Evolutionary conservation across 129 eudicot species (phyloP).

Genomic region (Smallanthus sonchifolius): DNA sequence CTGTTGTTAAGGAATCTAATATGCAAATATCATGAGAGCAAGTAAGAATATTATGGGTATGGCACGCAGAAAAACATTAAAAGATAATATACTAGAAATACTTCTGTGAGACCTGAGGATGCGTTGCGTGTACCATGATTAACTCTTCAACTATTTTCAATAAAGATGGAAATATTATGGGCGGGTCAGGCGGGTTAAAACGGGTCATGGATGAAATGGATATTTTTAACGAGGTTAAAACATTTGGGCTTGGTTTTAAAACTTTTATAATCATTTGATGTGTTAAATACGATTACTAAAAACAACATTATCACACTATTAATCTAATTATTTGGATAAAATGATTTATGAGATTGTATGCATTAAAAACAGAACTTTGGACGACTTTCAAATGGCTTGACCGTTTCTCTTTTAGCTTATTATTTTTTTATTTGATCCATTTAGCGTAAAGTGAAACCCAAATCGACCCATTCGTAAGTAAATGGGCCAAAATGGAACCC

Average conservation of each 20-base stretch:
- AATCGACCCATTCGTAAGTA: not conserved
- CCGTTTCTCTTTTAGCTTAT: not conserved
- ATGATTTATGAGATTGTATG: not conserved
- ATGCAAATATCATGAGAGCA: conserved; percentile 19
- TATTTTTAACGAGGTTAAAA: too few species aligned
- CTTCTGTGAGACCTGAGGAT: conserved; percentile 68
- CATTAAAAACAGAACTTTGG: not conserved
- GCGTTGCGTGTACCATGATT: conserved; percentile 53
- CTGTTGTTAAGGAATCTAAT: conserved; percentile 87
- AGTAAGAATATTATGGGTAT: not conserved
- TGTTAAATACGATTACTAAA: not conserved
- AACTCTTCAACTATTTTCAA: not conserved
- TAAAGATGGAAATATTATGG: not conserved
- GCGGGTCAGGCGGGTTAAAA: not conserved
- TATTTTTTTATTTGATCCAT: not conserved
- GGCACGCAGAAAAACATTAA: not conserved
- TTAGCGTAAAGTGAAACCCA: not conserved
- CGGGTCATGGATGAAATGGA: too few species aligned
- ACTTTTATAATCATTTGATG: too few species aligned
- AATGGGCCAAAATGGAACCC: too few species aligned
- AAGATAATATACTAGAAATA: not conserved
- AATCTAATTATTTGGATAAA: not conserved
- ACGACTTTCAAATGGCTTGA: not conserved
- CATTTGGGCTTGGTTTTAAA: too few species aligned
- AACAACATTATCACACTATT: not conserved